These are phyloP conservation scores for Rhynchosporium agropyri DNA, from an alignment of 2,329 filamentous ascomycete species.

Conservation along the genomic window DNA sequence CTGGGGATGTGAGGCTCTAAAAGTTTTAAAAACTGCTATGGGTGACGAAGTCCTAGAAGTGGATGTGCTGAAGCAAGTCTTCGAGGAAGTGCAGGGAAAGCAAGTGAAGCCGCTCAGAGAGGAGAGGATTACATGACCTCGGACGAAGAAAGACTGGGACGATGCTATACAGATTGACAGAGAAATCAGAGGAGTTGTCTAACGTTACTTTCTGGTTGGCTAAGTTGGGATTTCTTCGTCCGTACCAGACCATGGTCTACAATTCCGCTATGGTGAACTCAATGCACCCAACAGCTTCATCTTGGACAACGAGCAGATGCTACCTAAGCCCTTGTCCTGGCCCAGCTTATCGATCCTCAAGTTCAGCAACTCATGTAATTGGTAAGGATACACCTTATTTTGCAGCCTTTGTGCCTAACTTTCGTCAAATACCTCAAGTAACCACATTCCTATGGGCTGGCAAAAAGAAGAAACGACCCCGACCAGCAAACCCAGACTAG, in stretches of 20 bases:
- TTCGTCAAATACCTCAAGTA: too few species aligned
- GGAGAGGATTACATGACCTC: constrained; percentile 49
- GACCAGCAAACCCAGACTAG: too few species aligned
- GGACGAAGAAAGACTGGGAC: constrained; percentile 48
- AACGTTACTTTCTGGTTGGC: neutral
- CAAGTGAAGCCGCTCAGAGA: constrained; percentile 35
- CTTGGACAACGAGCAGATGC: neutral
- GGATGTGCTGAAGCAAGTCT: constrained; percentile 18
- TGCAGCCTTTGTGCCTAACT: too few species aligned
- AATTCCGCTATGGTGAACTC: neutral
- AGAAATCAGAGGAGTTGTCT: neutral
- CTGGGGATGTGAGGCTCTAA: constrained; percentile 43
- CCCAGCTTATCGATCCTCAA: too few species aligned
- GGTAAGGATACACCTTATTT: too few species aligned
- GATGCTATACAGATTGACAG: neutral
- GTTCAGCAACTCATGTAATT: too few species aligned
- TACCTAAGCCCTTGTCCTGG: too few species aligned
- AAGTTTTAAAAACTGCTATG: constrained; percentile 32
- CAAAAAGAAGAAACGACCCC: too few species aligned
- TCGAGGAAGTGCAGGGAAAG: constrained; percentile 31
- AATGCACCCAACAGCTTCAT: too few species aligned
- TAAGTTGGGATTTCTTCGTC: neutral
- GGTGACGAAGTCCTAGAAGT: constrained; percentile 29
- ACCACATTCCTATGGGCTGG: too few species aligned
- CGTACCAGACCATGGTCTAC: neutral